Evolutionary conservation across 2,329 filamentous ascomycete species (phyloP), one percentile per base, ranked within the genome.

Genomic region (Dactylellina drechsleri): DNA sequence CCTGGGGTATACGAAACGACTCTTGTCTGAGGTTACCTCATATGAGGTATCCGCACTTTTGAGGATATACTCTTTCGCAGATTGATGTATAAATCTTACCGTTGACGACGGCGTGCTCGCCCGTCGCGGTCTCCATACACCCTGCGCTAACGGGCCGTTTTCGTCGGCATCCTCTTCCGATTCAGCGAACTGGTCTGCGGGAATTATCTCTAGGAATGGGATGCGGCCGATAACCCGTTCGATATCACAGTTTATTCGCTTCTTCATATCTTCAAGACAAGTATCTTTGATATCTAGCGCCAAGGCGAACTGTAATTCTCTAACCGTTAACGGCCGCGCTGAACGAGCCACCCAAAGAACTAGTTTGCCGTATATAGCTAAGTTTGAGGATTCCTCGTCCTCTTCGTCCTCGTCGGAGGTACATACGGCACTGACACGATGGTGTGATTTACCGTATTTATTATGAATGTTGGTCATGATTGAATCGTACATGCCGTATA

Each of bases 41-140:
- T 13, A 28, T 18, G 54, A 43, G 4, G 53, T 6, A 43, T 68
- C 65, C 28, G 65, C 47, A 20, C 31, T 61, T 26, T 53, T 31
- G 31, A 68, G 56, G 13, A 68, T 47, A 31, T 68, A 68, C 36
- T 68, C 65, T 12, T 52, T 61, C n/a, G 65, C 56, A 1, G 65
- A 50, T 47, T 61, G 65, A 26, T 68, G 65, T 36, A 68, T 68
- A 47, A 61, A 68, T 1, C 65, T n/a, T 20, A 68, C 65, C n/a
- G 56, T 61, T 1, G 47, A 45, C n/a, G 28, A 52, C 8, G 65
- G 47, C 10, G 10, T 28, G 18, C 41, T 54, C 7, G 65, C 45
- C 49, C 23, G 56, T 13, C 20, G 18, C 4, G 56, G 65, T 26
- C 43, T 41, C 36, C 20, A 47, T 13, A 36, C 12, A 8, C 10